A percentile compares a stretch with the other conserved stretches of the same genome.
phyloP scores from a whole-genome alignment of 2,329 filamentous ascomycete species.

The Sporothrix curviconia region DNA sequence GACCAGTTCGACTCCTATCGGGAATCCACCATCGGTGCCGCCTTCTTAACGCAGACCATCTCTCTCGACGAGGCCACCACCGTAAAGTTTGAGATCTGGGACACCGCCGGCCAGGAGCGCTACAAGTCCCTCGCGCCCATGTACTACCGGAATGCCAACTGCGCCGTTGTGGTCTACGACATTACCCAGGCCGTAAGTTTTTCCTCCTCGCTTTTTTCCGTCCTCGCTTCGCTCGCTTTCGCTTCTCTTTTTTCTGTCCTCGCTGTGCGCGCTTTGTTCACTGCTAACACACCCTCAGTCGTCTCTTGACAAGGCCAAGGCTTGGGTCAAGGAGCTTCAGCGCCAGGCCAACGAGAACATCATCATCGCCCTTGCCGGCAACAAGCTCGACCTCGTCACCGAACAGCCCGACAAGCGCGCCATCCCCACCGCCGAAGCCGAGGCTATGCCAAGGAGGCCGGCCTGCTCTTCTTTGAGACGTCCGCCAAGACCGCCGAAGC shows the following conservation, averaged over 20 bases:
- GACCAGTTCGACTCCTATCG: constrained; percentile 98
- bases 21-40: constrained; percentile 96
- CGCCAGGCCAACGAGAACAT: constrained; percentile 99
- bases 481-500: constrained; percentile 97
- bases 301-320: constrained; percentile 97
- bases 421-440: constrained; percentile 80
- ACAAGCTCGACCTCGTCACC: constrained; percentile 93
- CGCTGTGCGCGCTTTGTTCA: no score
- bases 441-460: constrained; percentile 89
- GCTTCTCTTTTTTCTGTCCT: not conserved
- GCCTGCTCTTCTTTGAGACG: constrained; percentile 95
- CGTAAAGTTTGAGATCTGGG: constrained; percentile 99
- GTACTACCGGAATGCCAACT: constrained; percentile 99
- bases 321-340: constrained; percentile 98
- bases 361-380: constrained; percentile 94
- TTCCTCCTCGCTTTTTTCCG: not conserved
- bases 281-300: constrained; percentile 49
- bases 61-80: constrained; percentile 96
- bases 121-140: constrained; percentile 99
- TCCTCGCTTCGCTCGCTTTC: not conserved
- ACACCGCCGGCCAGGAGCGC: constrained; percentile 95
- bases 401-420: constrained; percentile 95
- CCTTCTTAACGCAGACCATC: constrained; percentile 98
- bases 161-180: constrained; percentile 97
- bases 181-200: constrained; percentile 91